These are phyloP conservation scores for Elsinoe australis DNA, from an alignment of 2,329 filamentous ascomycete genomes.

Conservation along the genomic window DNA sequence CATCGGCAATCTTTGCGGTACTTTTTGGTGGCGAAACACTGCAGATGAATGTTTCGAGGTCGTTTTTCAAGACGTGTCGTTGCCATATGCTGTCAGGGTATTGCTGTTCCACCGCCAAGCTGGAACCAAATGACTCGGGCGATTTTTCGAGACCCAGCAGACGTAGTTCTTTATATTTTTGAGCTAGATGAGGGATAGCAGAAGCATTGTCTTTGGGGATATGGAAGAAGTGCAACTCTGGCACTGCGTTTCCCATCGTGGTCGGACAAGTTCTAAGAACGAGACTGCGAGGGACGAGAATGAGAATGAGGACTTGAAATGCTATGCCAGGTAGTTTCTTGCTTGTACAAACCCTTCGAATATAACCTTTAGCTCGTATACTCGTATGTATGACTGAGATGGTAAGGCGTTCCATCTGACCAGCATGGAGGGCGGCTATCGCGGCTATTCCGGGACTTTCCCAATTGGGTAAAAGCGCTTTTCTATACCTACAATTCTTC, in stretches of 20 bases:
- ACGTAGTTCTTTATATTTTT: background rate
- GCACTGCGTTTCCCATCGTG: background rate
- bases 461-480: background rate
- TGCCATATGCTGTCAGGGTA: background rate
- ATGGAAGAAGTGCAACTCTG: background rate
- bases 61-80: background rate
- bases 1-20: background rate
- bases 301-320: too few species aligned
- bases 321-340: too few species aligned
- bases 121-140: background rate
- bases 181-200: background rate
- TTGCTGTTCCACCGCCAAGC: background rate
- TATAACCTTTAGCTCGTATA: too few species aligned
- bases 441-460: background rate
- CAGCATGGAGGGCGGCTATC: background rate
- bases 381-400: too few species aligned
- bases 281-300: too few species aligned
- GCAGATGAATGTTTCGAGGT: slow-evolving; percentile 1
- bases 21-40: background rate
- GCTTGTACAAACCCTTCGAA: too few species aligned
- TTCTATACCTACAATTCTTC: slow-evolving; percentile 1
- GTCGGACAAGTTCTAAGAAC: background rate
- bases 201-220: background rate
- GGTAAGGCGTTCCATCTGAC: background rate
- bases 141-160: background rate